Percentiles rank a stretch among this genome's conserved stretches.
Evolutionary conservation across 2,329 filamentous ascomycete species (phyloP).

Genomic region (Epichloe gansuensis): DNA sequence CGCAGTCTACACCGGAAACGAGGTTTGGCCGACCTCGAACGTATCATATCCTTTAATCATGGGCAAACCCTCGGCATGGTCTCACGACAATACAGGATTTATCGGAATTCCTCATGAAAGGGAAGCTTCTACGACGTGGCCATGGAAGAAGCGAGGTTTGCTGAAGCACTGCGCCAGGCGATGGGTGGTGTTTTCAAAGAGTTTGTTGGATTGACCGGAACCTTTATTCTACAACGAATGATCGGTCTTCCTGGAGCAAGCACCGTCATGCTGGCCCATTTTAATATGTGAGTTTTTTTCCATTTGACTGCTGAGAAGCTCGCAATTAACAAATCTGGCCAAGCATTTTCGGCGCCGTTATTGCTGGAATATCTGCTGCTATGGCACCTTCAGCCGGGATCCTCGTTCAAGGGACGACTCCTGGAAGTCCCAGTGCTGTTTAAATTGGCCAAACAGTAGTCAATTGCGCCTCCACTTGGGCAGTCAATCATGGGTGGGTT

Average conservation of each 20-base stretch:
- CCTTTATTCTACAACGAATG: not conserved
- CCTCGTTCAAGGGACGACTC: not conserved
- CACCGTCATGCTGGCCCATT: conserved; percentile 10
- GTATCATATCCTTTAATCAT: not conserved
- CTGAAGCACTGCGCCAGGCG: not conserved
- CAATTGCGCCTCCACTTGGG: not conserved
- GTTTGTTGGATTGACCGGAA: not conserved
- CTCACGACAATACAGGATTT: not conserved
- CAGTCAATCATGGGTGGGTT: no score
- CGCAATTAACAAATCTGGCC: conserved; percentile 6
- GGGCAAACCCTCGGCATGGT: not conserved
- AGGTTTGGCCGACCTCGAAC: not conserved
- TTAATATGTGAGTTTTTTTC: conserved; percentile 14
- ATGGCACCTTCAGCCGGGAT: conserved; percentile 3
- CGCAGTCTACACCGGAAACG: not conserved
- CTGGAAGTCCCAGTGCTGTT: not conserved
- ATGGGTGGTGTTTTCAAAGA: no score
- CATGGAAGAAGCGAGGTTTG: not conserved
- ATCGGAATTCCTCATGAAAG: not conserved
- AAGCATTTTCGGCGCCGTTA: conserved; percentile 12
- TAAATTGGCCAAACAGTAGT: not conserved
- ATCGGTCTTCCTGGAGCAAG: not conserved
- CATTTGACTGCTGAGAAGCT: not conserved
- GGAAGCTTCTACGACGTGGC: not conserved
- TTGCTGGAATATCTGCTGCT: conserved; percentile 10